Base-by-base conservation (phyloP, 1,139 yeast species). In the Hemisphaericaspora lyxosophila region DNA sequence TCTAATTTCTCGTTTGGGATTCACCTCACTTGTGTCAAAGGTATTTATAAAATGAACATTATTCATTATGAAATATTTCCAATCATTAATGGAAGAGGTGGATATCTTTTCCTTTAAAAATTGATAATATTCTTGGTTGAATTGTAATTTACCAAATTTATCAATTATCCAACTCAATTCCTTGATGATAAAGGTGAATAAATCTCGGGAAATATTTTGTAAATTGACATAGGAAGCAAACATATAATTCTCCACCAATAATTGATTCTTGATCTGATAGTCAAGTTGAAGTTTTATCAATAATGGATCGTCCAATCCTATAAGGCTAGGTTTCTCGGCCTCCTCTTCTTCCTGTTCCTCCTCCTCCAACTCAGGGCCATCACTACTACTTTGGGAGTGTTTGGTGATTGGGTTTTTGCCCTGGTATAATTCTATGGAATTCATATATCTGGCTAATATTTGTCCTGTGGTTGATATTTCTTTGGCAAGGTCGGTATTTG, bases 221-320 rank as follows among this genome's bases (percentile, higher is more conserved):
- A 71, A 57, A 41, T 71, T 71, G 26, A 67, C 57, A 42, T 64
- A 71, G 19, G 71, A 64, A 1, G 76, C 77, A 52, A 62, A 70
- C 49, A 67, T 59, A 47, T 67, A 71, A 48, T 68, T 70, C 45
- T 71, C 77, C 36, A 64, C 62, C 20, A 71, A 54, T 46, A 71
- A 57, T 48, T 70, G 76, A 40, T 63, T 62, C 48, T 70, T 70
- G 27, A 71, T 41, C 46, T 69, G 75, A 39, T 63, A 65, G 47
- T 71, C 75, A 17, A 71, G 61, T 36, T 58, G 56, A 38, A 71
- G 53, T 44, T 70, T 70, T 32, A 69, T 46, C 39, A 71, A 60
- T 40, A 71, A 70, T 4, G 77, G 77, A 46, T 71, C 77, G 43
- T 66, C 73, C 41, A 61, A 36, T 1, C 54, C 62, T n/a, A n/a